Evolutionary conservation across 140 eudicot species (phyloP), one percentile per base, ranked within the genome.

Genomic region (Flaveria floridana): DNA sequence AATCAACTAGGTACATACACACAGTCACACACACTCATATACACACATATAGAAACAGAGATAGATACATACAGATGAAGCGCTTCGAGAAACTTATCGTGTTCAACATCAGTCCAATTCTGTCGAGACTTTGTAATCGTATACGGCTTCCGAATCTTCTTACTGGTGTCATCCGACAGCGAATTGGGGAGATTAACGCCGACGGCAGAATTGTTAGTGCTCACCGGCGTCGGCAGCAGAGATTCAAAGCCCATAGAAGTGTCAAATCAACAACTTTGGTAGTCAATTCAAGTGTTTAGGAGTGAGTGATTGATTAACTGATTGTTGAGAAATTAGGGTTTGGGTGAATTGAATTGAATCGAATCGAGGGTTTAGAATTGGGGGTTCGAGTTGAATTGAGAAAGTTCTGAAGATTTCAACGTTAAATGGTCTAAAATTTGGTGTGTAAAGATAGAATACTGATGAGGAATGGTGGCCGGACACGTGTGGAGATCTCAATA

Each of bases 81-180:
- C 0, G 84, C 84, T 80, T 80, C 84, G 25, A 80, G 84, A 68
- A 80, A 80, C 66, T 80, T 80, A 37, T 80, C 80, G 70, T 80
- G 84, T 69, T 80, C 84, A 37, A 80, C 21, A 48, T 80, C 84
- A 48, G 84, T 80, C 84, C 84, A 80, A 28, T 80, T 80, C 73
- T 80, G 77, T 75, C 84, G 61, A 23, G 84, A 80, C 61, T 80
- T 80, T 21, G 84, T 80, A 0, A 80, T 80, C 7, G 80, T 80
- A 75, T 80, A 80, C 30, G 84, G 84, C 68, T 80, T 80, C 19
- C 84, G 80, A 59, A 75, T 68, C 77, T 80, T 80, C 72, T 68
- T 75, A 74, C 15, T 67, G 21, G 76, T 6, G 12, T 79, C 82
- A 25, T 79, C 82, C 15, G 64, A 39, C 48, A 57, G 34, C 26